Conservation (phyloP, 164 flowering plant genomes). For the Kalanchoe fedtschenkoi region DNA sequence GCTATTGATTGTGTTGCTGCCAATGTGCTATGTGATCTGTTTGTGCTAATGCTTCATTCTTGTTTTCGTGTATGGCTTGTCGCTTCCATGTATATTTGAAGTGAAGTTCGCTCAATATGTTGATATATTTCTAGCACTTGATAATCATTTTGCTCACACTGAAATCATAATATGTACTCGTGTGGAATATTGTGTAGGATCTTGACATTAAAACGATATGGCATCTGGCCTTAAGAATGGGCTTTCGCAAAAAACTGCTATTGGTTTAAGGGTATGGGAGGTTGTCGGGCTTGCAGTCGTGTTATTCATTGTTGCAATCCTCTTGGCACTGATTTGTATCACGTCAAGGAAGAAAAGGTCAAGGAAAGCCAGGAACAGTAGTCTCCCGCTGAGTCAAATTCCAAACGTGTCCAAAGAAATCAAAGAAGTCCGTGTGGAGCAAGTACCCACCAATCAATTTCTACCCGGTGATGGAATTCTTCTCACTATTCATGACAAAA, state of each 20-base stretch:
- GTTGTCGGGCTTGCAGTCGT: conserved; percentile 45
- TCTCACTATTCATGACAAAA: conserved; percentile 34
- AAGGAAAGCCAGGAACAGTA: conserved; percentile 21
- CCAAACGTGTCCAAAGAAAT: conserved; percentile 57
- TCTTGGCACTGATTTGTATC: conserved; percentile 42
- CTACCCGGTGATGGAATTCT: conserved; percentile 25
- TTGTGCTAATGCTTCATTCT: background rate
- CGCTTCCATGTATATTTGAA: no score
- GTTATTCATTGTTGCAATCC: conserved; percentile 37
- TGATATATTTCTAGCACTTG: background rate
- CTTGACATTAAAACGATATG: conserved; percentile 20
- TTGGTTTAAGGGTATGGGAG: conserved; percentile 65
- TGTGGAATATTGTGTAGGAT: conserved; percentile 12
- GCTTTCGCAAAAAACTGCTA: conserved; percentile 38
- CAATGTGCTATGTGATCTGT: background rate
- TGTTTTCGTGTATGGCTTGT: background rate
- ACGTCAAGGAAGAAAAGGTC: conserved; percentile 45
- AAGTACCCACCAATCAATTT: conserved; percentile 25
- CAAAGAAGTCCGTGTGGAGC: conserved; percentile 66
- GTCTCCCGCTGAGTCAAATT: conserved; percentile 34
- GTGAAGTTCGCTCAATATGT: no score
- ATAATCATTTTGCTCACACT: background rate
- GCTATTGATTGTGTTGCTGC: background rate
- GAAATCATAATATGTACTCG: background rate
- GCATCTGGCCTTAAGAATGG: conserved; percentile 37